Percentiles rank a stretch among this genome's conserved stretches.
Evolutionary conservation across 805 yeast genomes (phyloP).

Genomic region (Kazachstania bromeliacearum): DNA sequence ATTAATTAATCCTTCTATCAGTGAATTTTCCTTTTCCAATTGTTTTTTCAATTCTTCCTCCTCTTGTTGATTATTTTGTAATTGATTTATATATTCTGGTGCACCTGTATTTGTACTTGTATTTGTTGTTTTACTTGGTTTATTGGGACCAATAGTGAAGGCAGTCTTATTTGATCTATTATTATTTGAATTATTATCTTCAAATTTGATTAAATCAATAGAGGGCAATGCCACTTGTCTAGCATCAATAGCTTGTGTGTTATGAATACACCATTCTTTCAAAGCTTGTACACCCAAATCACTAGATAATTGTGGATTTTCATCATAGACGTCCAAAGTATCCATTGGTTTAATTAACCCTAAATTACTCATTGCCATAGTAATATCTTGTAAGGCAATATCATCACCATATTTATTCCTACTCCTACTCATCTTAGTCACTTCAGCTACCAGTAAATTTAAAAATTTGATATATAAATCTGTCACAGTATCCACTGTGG

Average conservation of each 20-base stretch:
- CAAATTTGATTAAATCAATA: constrained; percentile 12
- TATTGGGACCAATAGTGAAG: constrained; percentile 3
- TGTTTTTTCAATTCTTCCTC: constrained; percentile 11
- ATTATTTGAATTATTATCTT: background rate
- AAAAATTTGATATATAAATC: constrained; percentile 65
- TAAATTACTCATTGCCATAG: constrained; percentile 57
- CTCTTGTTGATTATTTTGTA: constrained; percentile 11
- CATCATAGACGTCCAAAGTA: constrained; percentile 43
- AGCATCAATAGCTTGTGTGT: constrained; percentile 37
- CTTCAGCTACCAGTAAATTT: constrained; percentile 40
- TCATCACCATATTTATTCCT: constrained; percentile 28
- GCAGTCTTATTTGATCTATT: background rate
- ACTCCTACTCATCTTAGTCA: constrained; percentile 40
- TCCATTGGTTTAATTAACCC: constrained; percentile 55
- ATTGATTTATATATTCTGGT: constrained; percentile 27
- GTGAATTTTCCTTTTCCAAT: constrained; percentile 14
- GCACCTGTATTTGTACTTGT: constrained; percentile 6
- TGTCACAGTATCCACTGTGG: constrained; percentile 63
- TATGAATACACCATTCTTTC: constrained; percentile 44
- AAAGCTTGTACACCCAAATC: constrained; percentile 42
- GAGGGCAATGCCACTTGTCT: constrained; percentile 32
- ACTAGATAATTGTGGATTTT: constrained; percentile 36
- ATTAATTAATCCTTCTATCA: constrained; percentile 24
- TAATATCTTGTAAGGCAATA: constrained; percentile 50
- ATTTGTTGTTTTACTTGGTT: background rate